Percentiles rank a stretch among this genome's conserved stretches.
phyloP scores from a whole-genome alignment of 164 flowering plant species.

The Piper betle region DNA sequence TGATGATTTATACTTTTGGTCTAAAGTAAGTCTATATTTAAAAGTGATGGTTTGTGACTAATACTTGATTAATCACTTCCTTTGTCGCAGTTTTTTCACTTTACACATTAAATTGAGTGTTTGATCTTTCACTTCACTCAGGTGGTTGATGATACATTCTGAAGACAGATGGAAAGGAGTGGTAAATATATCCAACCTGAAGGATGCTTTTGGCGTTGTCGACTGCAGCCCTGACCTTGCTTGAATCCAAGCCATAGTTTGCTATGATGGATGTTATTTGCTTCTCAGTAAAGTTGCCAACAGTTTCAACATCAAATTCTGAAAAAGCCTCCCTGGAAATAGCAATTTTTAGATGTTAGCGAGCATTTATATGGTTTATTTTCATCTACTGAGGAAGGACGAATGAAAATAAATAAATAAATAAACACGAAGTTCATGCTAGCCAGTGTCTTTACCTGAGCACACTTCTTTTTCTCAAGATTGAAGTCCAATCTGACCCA shows the following conservation, averaged over 20 bases:
- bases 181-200: constrained; percentile 31
- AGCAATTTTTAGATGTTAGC: constrained; percentile 1
- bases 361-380: neutral
- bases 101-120: neutral
- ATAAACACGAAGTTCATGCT: neutral
- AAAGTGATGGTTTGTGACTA: too few relatives aligned
- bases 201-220: constrained; percentile 72
- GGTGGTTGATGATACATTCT: neutral
- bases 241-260: constrained; percentile 44
- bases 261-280: constrained; percentile 39
- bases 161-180: neutral
- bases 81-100: neutral
- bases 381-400: neutral
- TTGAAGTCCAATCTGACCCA: constrained; percentile 88
- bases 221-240: constrained; percentile 58
- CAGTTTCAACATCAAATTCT: constrained; percentile 59
- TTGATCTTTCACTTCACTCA: neutral
- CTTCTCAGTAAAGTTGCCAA: constrained; percentile 48
- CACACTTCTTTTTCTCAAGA: constrained; percentile 60
- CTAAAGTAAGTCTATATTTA: neutral
- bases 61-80: too few relatives aligned
- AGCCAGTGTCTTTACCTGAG: constrained; percentile 33
- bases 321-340: constrained; percentile 60
- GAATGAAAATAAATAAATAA: too few relatives aligned
- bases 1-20: neutral